A percentile compares a stretch with the other conserved stretches of the same genome.
phyloP scores from a whole-genome alignment of 805 yeast species.

The Yarrowia sp. region DNA sequence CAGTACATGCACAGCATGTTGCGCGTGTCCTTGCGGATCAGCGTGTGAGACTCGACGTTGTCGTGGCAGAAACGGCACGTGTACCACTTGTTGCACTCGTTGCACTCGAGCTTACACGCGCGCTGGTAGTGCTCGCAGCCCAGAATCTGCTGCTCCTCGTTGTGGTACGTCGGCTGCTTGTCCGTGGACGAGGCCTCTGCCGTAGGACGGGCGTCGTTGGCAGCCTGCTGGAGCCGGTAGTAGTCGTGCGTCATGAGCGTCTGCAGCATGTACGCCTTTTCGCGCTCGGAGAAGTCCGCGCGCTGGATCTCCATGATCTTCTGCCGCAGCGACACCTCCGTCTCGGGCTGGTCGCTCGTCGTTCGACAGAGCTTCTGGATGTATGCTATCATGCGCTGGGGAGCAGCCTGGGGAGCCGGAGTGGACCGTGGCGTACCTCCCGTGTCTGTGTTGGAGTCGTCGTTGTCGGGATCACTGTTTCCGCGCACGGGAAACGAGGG shows the following conservation, averaged over 20 bases:
- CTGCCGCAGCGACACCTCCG: slow-evolving; percentile 33
- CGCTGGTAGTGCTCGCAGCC: slow-evolving; percentile 86
- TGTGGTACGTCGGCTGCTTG: slow-evolving; percentile 53
- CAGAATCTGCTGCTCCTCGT: slow-evolving; percentile 42
- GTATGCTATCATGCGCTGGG: slow-evolving; percentile 16
- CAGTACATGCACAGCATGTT: slow-evolving; percentile 83
- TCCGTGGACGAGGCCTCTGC: slow-evolving; percentile 30
- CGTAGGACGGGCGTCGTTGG: background rate
- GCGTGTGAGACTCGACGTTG: slow-evolving; percentile 54
- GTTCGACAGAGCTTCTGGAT: background rate
- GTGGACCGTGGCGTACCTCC: background rate
- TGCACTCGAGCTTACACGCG: slow-evolving; percentile 80
- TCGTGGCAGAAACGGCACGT: slow-evolving; percentile 82
- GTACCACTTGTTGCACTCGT: slow-evolving; percentile 69
- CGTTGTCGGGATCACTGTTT: background rate
- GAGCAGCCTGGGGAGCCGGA: background rate
- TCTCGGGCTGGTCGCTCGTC: slow-evolving; percentile 10
- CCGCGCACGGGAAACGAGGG: slow-evolving; percentile 9
- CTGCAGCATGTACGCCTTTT: slow-evolving; percentile 40
- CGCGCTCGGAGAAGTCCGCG: slow-evolving; percentile 37
- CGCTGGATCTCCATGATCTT: slow-evolving; percentile 37
- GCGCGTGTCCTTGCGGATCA: slow-evolving; percentile 56
- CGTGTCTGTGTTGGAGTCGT: slow-evolving; percentile 10
- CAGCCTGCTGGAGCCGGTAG: slow-evolving; percentile 28
- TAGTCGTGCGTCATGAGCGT: slow-evolving; percentile 41